These are phyloP conservation scores for Scopulariopsis brevicaulis DNA, from an alignment of 2,329 filamentous ascomycete species.

Conservation along the genomic window DNA sequence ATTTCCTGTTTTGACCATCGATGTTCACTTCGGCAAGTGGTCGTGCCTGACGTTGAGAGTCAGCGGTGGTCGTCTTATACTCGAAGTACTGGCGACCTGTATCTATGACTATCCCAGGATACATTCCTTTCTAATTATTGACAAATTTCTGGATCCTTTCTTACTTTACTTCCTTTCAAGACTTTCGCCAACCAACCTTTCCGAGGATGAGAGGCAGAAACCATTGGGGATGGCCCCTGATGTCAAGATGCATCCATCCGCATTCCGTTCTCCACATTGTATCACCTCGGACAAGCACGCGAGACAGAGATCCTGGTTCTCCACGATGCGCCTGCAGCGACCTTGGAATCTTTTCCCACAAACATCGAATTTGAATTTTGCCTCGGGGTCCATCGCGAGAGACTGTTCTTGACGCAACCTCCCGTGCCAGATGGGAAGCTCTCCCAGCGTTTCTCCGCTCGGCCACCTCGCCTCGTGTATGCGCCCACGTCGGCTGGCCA, in stretches of 20 bases:
- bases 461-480: not conserved
- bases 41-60: not conserved
- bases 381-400: constrained; percentile 1
- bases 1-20: not conserved
- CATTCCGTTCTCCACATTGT: not conserved
- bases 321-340: not conserved
- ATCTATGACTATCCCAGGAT: too few species aligned
- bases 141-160: too few species aligned
- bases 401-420: not conserved
- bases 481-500: not conserved
- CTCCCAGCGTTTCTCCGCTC: not conserved
- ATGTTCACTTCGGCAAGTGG: not conserved
- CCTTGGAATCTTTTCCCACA: not conserved
- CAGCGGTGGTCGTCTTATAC: too few species aligned
- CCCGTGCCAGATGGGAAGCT: not conserved
- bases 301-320: not conserved
- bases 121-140: too few species aligned
- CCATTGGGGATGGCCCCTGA: not conserved
- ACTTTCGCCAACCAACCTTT: not conserved
- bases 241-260: not conserved
- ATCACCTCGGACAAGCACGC: not conserved
- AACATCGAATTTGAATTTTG: not conserved
- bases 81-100: too few species aligned
- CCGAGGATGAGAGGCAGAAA: not conserved
- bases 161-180: not conserved